Evolutionary conservation across 768 basidiomycete species (phyloP), one percentile per base, ranked within the genome.

Genomic region (Ramaria sp.): DNA sequence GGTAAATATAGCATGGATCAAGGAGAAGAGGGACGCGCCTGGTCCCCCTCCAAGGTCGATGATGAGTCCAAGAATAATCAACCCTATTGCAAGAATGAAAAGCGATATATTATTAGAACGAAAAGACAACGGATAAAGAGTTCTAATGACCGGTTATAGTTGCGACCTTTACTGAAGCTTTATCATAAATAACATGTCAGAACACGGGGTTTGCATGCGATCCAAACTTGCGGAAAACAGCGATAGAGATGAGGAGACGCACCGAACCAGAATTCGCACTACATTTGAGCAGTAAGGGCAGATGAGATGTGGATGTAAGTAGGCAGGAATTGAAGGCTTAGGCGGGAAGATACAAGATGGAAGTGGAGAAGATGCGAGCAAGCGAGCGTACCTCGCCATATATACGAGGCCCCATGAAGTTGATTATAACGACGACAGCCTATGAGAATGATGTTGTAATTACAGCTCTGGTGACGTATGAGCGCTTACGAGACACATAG

Each of bases 21-120:
- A 64, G 59, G 33, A 64, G 58, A 66, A 62, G 61, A 67, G 67
- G 59, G 80, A 77, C 41, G 75, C 72, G 15, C 70, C 71, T 6
- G 91, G 92, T 2, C 88, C 93, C 57, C 91, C 92, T 60, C 94
- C 94, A 43, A 91, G 82, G 66, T 92, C 89, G 60, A 95, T 72
- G 34, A 94, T 74, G 65, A 92, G 76, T 33, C 75, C 78, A 60
- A 77, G 68, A 61, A 81, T 77, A 43, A 61, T 24, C 39, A 59
- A 60, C 49, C 53, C 53, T 53, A 59, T 59, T 13, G 10, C 4
- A 37, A 13, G 9, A 37, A 37, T 13, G 9, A 13, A 37, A 7
- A 13, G 9, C 10, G 45, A 60, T 60, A 42, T 4, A 42, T 4
- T 4, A 6, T 43, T 13, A 43, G 20, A 5, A 43, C 7, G 7